These are phyloP conservation scores for Alternaria arbusti DNA, from an alignment of 2,329 filamentous ascomycete genomes.

Conservation along the genomic window DNA sequence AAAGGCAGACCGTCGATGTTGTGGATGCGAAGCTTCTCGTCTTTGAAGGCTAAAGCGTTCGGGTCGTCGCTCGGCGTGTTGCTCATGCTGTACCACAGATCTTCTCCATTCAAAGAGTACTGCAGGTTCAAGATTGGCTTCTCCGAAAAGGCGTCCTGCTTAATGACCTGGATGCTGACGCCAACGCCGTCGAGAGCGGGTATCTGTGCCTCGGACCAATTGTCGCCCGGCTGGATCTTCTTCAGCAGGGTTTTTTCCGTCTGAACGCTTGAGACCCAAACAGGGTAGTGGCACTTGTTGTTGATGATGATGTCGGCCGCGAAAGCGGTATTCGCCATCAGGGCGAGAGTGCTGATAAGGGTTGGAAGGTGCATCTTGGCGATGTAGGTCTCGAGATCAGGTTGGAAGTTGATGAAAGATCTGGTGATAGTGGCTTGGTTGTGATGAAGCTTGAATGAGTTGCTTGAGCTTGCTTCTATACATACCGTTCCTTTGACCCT, in stretches of 20 bases:
- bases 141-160: slow-evolving; percentile 17
- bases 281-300: slow-evolving; percentile 34
- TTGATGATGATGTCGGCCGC: slow-evolving; percentile 22
- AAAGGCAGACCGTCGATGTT: slow-evolving; percentile 9
- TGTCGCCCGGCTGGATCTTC: slow-evolving; percentile 5
- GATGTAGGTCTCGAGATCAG: background rate
- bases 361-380: slow-evolving; percentile 24
- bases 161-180: slow-evolving; percentile 35
- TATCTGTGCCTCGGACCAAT: slow-evolving; percentile 23
- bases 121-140: slow-evolving; percentile 28
- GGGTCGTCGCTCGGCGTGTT: background rate
- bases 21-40: slow-evolving; percentile 20
- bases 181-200: slow-evolving; percentile 15
- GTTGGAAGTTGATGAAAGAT: background rate
- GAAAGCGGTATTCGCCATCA: slow-evolving; percentile 18
- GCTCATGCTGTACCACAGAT: slow-evolving; percentile 35
- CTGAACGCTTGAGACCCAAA: slow-evolving; percentile 32
- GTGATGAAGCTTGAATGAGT: background rate
- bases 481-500: background rate
- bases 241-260: background rate
- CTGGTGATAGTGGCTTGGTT: background rate
- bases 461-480: slow-evolving; percentile 1
- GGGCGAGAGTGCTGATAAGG: slow-evolving; percentile 19
- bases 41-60: slow-evolving; percentile 29
- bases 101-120: slow-evolving; percentile 27